Evolutionary conservation across 441 rosid species (phyloP).

Genomic region (Melastoma candidum): DNA sequence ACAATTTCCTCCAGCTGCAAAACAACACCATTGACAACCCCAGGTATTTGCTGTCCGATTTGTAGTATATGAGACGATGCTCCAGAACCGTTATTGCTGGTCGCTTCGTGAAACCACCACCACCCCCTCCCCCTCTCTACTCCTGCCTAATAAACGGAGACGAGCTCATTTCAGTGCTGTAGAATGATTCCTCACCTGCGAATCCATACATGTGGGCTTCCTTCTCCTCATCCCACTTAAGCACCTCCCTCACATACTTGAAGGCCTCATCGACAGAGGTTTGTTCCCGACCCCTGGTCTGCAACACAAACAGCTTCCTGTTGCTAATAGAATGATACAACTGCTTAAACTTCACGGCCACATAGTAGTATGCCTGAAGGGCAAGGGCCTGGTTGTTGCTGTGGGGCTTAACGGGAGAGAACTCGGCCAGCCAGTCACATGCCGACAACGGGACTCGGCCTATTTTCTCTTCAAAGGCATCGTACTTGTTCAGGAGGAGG

Average conservation of each 20-base stretch:
- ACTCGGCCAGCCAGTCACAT: constrained; percentile 15
- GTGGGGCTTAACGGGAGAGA: constrained; percentile 15
- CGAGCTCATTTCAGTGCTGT: constrained; percentile 16
- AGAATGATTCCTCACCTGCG: constrained; percentile 14
- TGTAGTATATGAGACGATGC: too few species aligned
- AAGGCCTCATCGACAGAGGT: constrained; percentile 12
- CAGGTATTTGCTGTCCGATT: too few species aligned
- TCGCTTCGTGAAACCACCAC: too few species aligned
- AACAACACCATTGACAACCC: too few species aligned
- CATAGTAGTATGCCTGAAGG: constrained; percentile 14
- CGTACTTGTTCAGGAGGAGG: constrained; percentile 17
- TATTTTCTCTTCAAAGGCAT: constrained; percentile 17
- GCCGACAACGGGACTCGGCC: constrained; percentile 10
- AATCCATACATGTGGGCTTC: constrained; percentile 12
- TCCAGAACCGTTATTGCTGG: too few species aligned
- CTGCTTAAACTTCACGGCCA: constrained; percentile 16
- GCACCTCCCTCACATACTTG: constrained; percentile 17
- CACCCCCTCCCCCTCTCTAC: neutral
- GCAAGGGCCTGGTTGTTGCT: constrained; percentile 11
- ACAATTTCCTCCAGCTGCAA: too few species aligned
- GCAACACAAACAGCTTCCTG: constrained; percentile 15
- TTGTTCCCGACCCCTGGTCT: constrained; percentile 9
- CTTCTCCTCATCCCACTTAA: constrained; percentile 18
- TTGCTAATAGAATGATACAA: constrained; percentile 7
- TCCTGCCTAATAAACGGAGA: constrained; percentile 17